Evolutionary conservation across 2,329 filamentous ascomycete species (phyloP), one percentile per base, ranked within the genome.

Genomic region (Arthrobotrys entomopaga): DNA sequence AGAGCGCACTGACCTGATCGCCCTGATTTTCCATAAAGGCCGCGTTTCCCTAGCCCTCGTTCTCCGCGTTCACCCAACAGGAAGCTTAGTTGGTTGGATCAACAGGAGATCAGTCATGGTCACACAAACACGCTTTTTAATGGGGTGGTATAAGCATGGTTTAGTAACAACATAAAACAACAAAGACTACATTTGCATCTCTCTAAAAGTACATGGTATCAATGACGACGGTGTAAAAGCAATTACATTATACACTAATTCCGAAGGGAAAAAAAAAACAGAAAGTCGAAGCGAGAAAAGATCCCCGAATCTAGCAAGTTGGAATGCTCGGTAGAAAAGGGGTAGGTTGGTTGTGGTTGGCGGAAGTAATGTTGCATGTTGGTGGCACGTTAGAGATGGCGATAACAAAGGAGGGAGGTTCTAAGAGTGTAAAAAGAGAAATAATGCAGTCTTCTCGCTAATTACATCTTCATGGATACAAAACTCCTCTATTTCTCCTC

Each of bases 171-270:
- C 29, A 34, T 34, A 46, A 54, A 49, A 56, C 26, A 49, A 54
- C 34, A 56, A n/a, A 58, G 10, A 46, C 20, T 64, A 65, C 48
- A 61, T 22, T 65, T 53, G 60, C 54, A 72, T 59, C 56, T 8
- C 61, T 38, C 63, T 74, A 74, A 64, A 67, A 74, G 64, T 74
- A 74, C 70, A 74, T 74, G 70, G 70, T 74, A 74, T 74, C 50
- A 53, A 20, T 43, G 46, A 65, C 52, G 4, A 8, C 20, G 22
- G 46, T 22, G 6, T 48, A 43, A 46, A 40, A 52, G 50, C 57
- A 67, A 58, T 46, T 66, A 64, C 50, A 67, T 63, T 74, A 66
- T 67, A 64, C 57, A 64, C 63, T 56, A 63, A 52, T 15, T 16
- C 24, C 42, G 57, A 40, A 43, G n/a, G n/a, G n/a, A n/a, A n/a